Evolutionary conservation across 2,329 filamentous ascomycete genomes (phyloP).

Genomic region (Colletotrichum graminicola): DNA sequence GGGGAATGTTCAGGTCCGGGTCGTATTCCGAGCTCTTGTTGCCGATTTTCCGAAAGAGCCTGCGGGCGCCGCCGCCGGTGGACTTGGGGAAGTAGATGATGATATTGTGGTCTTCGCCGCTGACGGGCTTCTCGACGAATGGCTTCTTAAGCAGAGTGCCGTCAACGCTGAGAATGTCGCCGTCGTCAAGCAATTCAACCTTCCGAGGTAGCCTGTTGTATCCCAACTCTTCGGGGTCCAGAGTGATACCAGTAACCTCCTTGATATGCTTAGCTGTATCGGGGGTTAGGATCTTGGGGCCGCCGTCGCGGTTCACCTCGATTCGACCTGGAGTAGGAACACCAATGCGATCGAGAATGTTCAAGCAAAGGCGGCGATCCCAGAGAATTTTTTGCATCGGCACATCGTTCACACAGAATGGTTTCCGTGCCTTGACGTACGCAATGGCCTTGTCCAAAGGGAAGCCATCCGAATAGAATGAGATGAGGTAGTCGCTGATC

Average conservation of each 20-base stretch:
- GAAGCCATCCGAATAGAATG: constrained; percentile 98
- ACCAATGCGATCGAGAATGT: constrained; percentile 87
- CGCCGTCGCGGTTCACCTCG: constrained; percentile 93
- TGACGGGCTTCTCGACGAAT: constrained; percentile 98
- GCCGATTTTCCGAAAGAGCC: constrained; percentile 95
- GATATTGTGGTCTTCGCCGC: constrained; percentile 98
- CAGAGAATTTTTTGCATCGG: constrained; percentile 98
- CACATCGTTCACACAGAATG: constrained; percentile 97
- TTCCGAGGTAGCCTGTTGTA: constrained; percentile 69
- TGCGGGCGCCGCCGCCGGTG: constrained; percentile 87
- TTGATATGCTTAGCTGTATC: constrained; percentile 86
- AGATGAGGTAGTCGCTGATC: constrained; percentile 87
- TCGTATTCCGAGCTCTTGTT: constrained; percentile 99
- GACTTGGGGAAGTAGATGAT: constrained; percentile 95
- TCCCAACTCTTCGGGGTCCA: constrained; percentile 73
- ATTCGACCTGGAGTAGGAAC: constrained; percentile 90
- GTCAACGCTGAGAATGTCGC: constrained; percentile 89
- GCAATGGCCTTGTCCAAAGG: constrained; percentile 97
- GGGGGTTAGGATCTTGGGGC: constrained; percentile 80
- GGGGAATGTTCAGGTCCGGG: constrained; percentile 78
- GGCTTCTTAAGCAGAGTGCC: constrained; percentile 86
- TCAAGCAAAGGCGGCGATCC: constrained; percentile 92
- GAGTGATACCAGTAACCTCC: constrained; percentile 80
- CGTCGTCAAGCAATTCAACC: constrained; percentile 90
- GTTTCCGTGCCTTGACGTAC: constrained; percentile 92